Evolutionary conservation across 352 stramenopile species (phyloP).

Genomic region (Pythium vanterpoolii): DNA sequence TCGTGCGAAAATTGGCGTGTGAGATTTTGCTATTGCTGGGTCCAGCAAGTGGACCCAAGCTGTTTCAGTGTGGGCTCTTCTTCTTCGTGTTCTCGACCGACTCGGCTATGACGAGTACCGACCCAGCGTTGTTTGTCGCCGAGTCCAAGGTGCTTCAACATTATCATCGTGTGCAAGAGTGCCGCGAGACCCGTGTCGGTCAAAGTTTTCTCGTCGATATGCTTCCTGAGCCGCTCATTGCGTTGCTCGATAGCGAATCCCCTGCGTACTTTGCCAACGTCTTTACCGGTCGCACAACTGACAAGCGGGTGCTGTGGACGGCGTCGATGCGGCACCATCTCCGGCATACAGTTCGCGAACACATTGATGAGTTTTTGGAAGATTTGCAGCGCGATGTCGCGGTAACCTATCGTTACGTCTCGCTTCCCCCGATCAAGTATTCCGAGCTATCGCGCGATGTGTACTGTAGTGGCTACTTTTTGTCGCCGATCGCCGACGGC

Average conservation of each 20-base stretch:
- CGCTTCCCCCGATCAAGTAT: slow-evolving; percentile 68
- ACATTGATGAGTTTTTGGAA: slow-evolving; percentile 67
- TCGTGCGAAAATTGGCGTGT: slow-evolving; percentile 48
- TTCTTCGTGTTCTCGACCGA: slow-evolving; percentile 65
- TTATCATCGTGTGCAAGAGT: slow-evolving; percentile 60
- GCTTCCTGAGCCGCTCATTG: slow-evolving; percentile 69
- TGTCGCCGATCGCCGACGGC: slow-evolving; percentile 61
- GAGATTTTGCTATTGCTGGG: slow-evolving; percentile 61
- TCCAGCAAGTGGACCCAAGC: slow-evolving; percentile 39
- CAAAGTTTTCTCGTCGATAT: slow-evolving; percentile 74
- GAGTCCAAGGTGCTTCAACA: slow-evolving; percentile 60
- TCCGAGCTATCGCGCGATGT: slow-evolving; percentile 68
- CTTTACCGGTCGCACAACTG: slow-evolving; percentile 45
- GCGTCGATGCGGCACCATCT: slow-evolving; percentile 66
- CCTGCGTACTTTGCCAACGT: slow-evolving; percentile 65
- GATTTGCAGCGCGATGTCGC: slow-evolving; percentile 51
- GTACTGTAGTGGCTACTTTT: slow-evolving; percentile 72
- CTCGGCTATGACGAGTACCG: slow-evolving; percentile 22
- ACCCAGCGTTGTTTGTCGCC: slow-evolving; percentile 42
- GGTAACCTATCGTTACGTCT: slow-evolving; percentile 53
- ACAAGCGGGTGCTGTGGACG: slow-evolving; percentile 74
- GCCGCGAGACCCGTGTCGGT: slow-evolving; percentile 34
- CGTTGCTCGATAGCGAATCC: slow-evolving; percentile 58
- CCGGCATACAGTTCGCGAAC: slow-evolving; percentile 67
- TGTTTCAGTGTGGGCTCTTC: slow-evolving; percentile 61